Percentiles rank a stretch among this genome's conserved stretches.
phyloP scores from a whole-genome alignment of 805 yeast species.

The Candida dajiaensis region DNA sequence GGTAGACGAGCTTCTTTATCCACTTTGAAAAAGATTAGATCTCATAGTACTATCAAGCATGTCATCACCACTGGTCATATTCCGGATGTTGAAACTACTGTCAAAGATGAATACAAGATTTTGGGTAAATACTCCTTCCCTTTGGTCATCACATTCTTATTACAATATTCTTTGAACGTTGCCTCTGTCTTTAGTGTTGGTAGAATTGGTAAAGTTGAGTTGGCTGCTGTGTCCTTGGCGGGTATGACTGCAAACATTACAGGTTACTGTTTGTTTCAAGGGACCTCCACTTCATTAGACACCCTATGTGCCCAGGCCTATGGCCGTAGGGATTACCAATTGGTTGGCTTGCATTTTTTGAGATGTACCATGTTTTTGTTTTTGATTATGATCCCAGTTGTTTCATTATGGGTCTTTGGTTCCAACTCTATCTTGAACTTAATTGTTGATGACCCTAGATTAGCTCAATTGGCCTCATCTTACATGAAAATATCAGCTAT shows the following conservation, averaged over 20 bases:
- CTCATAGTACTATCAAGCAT: constrained; percentile 22
- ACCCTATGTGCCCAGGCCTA: constrained; percentile 75
- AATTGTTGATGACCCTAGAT: constrained; percentile 38
- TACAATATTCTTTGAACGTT: constrained; percentile 68
- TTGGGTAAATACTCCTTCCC: constrained; percentile 48
- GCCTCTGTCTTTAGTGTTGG: constrained; percentile 78
- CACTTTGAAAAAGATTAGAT: constrained; percentile 20
- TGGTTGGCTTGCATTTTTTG: constrained; percentile 64
- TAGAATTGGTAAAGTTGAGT: constrained; percentile 59
- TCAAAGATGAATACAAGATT: constrained; percentile 39
- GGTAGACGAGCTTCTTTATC: constrained; percentile 19
- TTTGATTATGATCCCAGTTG: constrained; percentile 46
- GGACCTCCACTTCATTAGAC: constrained; percentile 73
- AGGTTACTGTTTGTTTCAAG: constrained; percentile 71
- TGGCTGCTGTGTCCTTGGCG: constrained; percentile 72
- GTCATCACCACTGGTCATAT: constrained; percentile 20
- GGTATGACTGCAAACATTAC: constrained; percentile 76
- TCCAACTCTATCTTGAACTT: constrained; percentile 43
- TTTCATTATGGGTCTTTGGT: constrained; percentile 53
- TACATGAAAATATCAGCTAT: constrained; percentile 51
- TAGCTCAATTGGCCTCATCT: constrained; percentile 48
- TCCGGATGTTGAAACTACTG: constrained; percentile 19
- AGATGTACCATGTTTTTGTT: constrained; percentile 62
- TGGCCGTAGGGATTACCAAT: constrained; percentile 57
- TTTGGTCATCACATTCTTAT: constrained; percentile 55